Evolutionary conservation across 2,329 filamentous ascomycete genomes (phyloP).

Genomic region (Aureobasidium sp.): DNA sequence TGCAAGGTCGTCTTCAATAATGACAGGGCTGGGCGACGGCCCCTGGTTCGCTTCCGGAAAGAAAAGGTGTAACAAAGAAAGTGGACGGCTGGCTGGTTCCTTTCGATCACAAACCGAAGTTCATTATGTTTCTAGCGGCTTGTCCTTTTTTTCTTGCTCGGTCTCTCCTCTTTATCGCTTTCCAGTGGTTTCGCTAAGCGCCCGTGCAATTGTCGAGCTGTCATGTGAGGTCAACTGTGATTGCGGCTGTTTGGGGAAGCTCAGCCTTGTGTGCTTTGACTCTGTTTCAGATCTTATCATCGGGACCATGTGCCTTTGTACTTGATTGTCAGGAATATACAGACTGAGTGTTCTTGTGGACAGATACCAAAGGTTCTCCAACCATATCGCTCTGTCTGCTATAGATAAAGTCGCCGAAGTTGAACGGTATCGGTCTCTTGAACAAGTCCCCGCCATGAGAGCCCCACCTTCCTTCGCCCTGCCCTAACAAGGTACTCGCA

Average conservation of each 20-base stretch:
- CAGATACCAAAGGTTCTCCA: not conserved
- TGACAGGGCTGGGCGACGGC: not conserved
- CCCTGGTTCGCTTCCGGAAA: not conserved
- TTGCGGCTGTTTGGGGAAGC: not conserved
- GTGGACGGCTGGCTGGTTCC: not conserved
- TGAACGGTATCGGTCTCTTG: not conserved
- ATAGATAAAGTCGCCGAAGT: not conserved
- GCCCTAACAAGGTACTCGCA: not conserved
- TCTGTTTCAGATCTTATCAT: not conserved
- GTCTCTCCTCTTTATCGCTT: not conserved
- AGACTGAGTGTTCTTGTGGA: not conserved
- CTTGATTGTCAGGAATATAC: not conserved
- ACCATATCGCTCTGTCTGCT: not conserved
- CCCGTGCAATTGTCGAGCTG: not conserved
- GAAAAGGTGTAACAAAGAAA: conserved; percentile 4
- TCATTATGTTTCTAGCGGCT: not conserved
- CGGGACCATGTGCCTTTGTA: not conserved
- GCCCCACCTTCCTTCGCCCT: not conserved
- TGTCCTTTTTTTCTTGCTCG: not conserved
- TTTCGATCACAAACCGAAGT: not conserved
- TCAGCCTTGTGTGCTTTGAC: not conserved
- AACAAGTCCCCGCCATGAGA: not conserved
- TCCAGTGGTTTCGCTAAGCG: conserved; percentile 3
- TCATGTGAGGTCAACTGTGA: conserved; percentile 4
- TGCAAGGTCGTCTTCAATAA: not conserved